Percentiles rank a stretch among this genome's conserved stretches.
Conservation (phyloP, 257 asterid genomes). For the Nicotiana tomentosiformis region DNA sequence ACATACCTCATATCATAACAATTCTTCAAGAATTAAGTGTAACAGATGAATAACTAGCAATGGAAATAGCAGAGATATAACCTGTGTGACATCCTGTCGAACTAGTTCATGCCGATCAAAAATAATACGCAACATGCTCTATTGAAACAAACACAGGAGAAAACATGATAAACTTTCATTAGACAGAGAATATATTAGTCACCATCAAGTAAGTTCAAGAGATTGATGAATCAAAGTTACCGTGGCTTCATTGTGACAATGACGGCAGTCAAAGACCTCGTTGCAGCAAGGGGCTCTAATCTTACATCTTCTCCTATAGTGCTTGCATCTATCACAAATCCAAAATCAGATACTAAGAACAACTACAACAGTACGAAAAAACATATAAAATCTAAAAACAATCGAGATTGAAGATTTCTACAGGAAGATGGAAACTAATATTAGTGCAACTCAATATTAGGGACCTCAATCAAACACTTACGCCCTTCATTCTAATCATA, state of each 20-base stretch:
- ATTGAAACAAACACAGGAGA: slow-evolving; percentile 16
- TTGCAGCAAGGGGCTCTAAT: slow-evolving; percentile 45
- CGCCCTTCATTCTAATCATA: too few species aligned
- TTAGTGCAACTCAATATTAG: background rate
- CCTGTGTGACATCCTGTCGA: slow-evolving; percentile 79
- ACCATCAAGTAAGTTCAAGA: background rate
- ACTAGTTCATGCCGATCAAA: slow-evolving; percentile 79
- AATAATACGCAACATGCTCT: slow-evolving; percentile 52
- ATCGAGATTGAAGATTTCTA: too few species aligned
- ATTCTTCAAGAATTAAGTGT: background rate
- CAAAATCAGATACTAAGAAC: background rate
- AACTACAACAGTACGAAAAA: background rate
- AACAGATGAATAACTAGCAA: background rate
- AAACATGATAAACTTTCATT: slow-evolving; percentile 1
- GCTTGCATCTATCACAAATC: slow-evolving; percentile 28
- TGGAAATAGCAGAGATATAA: slow-evolving; percentile 30
- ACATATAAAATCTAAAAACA: background rate
- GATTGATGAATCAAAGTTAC: slow-evolving; percentile 7
- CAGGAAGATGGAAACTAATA: background rate
- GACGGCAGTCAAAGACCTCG: slow-evolving; percentile 41
- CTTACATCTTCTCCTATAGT: slow-evolving; percentile 46
- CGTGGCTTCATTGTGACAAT: slow-evolving; percentile 42
- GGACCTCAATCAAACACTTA: background rate
- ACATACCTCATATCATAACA: background rate
- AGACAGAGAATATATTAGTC: background rate